Conservation (phyloP, 1,284 basidiomycete species). For the Stygiomarasmius scandens region DNA sequence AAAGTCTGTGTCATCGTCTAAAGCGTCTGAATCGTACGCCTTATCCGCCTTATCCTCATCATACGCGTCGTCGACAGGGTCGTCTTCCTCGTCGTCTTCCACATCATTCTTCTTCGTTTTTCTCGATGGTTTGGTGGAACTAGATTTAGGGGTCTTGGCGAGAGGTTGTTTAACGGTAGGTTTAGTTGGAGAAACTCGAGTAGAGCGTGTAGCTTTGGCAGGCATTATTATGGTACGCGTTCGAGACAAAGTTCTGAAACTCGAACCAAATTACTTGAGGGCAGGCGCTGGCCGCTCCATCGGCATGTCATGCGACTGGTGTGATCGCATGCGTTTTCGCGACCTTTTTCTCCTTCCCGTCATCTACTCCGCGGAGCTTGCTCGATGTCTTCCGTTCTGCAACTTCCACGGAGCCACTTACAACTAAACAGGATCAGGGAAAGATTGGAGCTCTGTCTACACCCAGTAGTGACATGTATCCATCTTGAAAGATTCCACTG, state of each 20-base stretch:
- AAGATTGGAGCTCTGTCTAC: too few relatives aligned
- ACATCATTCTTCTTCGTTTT: background rate
- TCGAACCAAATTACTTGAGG: background rate
- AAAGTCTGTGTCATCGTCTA: slow-evolving; percentile 46
- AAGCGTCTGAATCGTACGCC: slow-evolving; percentile 47
- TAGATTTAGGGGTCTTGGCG: background rate
- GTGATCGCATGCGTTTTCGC: too few relatives aligned
- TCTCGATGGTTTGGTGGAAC: background rate
- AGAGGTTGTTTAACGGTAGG: background rate
- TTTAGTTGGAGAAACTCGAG: background rate
- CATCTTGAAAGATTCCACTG: too few relatives aligned
- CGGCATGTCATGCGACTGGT: background rate
- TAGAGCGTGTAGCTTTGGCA: background rate
- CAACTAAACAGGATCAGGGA: too few relatives aligned
- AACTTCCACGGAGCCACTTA: too few relatives aligned
- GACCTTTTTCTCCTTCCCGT: too few relatives aligned
- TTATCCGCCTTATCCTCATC: slow-evolving; percentile 8
- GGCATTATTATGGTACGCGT: background rate
- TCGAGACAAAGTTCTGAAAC: background rate
- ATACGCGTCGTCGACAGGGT: background rate
- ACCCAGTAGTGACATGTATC: too few relatives aligned
- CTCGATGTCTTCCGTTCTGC: too few relatives aligned
- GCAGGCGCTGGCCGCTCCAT: background rate
- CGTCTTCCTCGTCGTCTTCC: background rate
- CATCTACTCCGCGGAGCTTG: too few relatives aligned